Evolutionary conservation across 768 basidiomycete genomes (phyloP), one percentile per base, ranked within the genome.

Genomic region (Pulveroboletus sp.): DNA sequence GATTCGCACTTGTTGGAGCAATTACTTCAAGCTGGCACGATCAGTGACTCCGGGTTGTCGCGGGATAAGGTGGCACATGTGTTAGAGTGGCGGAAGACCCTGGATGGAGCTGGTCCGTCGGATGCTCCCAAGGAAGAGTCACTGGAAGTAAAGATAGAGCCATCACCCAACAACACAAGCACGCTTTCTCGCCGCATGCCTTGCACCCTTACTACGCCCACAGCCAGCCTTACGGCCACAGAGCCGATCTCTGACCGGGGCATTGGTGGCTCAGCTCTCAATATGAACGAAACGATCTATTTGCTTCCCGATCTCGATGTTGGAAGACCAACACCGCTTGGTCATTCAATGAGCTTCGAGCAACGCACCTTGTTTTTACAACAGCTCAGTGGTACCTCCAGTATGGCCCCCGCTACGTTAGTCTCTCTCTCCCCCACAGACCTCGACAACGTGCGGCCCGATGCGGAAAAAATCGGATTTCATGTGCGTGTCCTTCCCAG

Each of bases 361-460:
- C 73, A 82, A 57, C 79, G 82, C 26, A 71, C 75, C 40, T 44
- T 62, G 8, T 83, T 84, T 65, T 59, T 82, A 24, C 63, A 73
- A 7, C 71, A 69, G 43, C 72, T 85, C 47, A 62, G 42, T 63
- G 24, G 60, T 60, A 50, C 67, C 65, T 55, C 75, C 6, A 15
- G 45, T 21, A 52, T 73, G 2, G 58, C 73, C 28, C 68, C 68
- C 11, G 80, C 83, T 3, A 76, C 72, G 5, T 67, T 81, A 33
- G 76, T 79, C 54, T 69, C 75, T 38, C 59, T 83, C 24, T 74
- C 76, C 14, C 70, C 71, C 44, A 62, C 62, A 6, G 79, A 80
- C 50, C 63, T 81, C 17, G 63, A 70, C 17, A 62, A 53, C 18
- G 69, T 81, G 26, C 63, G 68, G 38, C 55, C 59, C 5, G 67